Base-by-base conservation (phyloP, 768 basidiomycete genomes). In the Russula lepida region DNA sequence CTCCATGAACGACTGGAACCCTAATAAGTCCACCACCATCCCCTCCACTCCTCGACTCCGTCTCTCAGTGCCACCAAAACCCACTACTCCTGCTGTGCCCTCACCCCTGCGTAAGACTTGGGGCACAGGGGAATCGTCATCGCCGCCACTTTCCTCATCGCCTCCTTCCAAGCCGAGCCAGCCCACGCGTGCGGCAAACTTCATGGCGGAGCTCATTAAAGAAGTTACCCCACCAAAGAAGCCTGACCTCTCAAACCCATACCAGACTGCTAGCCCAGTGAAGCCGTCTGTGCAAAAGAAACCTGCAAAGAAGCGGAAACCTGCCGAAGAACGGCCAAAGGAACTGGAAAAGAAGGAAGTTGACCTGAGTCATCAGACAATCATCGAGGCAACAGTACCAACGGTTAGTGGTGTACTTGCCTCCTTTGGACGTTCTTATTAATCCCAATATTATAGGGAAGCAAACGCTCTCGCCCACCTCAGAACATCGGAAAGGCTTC, bases 61-160 rank as follows among this genome's bases (percentile, higher is more conserved):
- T 30, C 67, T 69, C 7, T 64, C 65, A 32, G 64, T 66, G n/a
- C 60, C 68, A 8, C 56, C 66, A 39, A 85, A 85, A 65, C 80
- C 78, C 6, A 85, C 85, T 19, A 72, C 79, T 1, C 89, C 89
- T 6, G 80, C 78, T 13, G 72, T 82, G 8, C 87, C 89, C 17
- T 91, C 88, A 11, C 89, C 89, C 27, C 74, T 92, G 47, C 81
- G 89, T 6, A 85, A 91, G 66, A 77, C 86, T 3, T 90, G 88
- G 88, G 75, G 78, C 19, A 74, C 77, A 47, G 73, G 71, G 33
- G 79, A 76, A 52, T 70, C 72, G 6, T 59, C 73, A 1, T 68
- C 72, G 12, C 79, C 71, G 43, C 70, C 75, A 39, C 69, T 57
- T 12, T 56, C 60, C 17, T 62, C 67, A 60, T 62, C 67, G 61